Base-by-base conservation (phyloP, 2,329 filamentous ascomycete species). In the Neocatenulostroma microsporum region DNA sequence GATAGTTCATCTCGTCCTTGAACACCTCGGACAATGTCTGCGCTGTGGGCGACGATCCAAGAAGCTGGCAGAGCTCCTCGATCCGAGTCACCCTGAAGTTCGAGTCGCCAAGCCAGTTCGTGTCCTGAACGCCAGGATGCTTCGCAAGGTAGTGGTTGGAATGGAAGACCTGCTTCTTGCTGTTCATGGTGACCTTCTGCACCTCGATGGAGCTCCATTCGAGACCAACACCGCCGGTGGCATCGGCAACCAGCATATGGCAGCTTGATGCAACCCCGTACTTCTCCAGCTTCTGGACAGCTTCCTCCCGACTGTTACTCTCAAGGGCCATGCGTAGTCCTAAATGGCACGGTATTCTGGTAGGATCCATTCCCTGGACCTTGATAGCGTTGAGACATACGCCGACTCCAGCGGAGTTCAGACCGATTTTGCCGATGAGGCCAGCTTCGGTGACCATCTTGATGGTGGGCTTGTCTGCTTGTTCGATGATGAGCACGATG, bases 361-460 rank as follows among this genome's bases (percentile, higher is more conserved):
- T 55, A 2, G 56, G 47, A 47, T 76, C 64, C 31, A 78, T 67
- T 1, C 75, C 74, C 2, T 66, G 63, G 3, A 73, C 73, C 25
- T 68, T 66, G 41, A 82, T 76, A 0, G 77, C 78, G 42, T 82
- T 82, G 7, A 81, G 61, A 28, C 70, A 72, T 0, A 71, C 69
- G 0, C 75, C 77, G 0, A 82, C 73, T 1, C 76, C 74, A 0
- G 55, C 50, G 12, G 60, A 62, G 49, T 82, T 82, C 46, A 81
- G 63, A 0, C 78, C 78, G 15, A 82, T 80, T 55, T 82, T 82
- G 11, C 76, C 77, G 21, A 82, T 69, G 15, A 79, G 67, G 11
- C 76, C 75, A 0, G 69, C 73, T 49, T 79, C 76, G 0, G 74
- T 78, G 15, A 78, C 62, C 61, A 74, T 75, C 12, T 68, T 55